A percentile compares a stretch with the other conserved stretches of the same genome.
Conservation (phyloP, 2,329 filamentous ascomycete species). For the Aureobasidium mangrovei region DNA sequence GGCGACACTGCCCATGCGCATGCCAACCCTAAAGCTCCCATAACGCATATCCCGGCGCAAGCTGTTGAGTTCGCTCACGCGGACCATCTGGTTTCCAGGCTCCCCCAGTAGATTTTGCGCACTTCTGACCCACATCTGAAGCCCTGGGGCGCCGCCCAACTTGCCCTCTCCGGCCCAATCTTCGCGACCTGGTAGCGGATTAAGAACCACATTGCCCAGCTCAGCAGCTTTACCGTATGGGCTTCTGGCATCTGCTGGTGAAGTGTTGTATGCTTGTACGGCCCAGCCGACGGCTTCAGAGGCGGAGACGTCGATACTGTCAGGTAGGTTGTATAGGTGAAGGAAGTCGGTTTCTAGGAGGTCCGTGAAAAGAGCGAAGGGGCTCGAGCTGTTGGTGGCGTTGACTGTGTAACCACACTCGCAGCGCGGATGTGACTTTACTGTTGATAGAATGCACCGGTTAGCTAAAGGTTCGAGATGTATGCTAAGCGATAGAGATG, state of each 20-base stretch:
- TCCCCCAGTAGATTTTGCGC: conserved; percentile 21
- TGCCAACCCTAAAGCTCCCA: conserved; percentile 59
- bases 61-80: conserved; percentile 56
- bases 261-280: conserved; percentile 58
- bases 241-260: conserved; percentile 49
- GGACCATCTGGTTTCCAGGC: conserved; percentile 40
- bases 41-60: conserved; percentile 54
- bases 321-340: conserved; percentile 40
- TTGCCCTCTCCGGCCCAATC: conserved; percentile 39
- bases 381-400: conserved; percentile 30
- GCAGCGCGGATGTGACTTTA: conserved; percentile 35
- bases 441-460: background rate
- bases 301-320: conserved; percentile 10
- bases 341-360: conserved; percentile 64
- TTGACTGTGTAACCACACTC: conserved; percentile 62
- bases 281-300: conserved; percentile 48
- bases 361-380: conserved; percentile 54
- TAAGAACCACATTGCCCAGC: conserved; percentile 48
- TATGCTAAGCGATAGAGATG: too few species aligned
- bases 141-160: conserved; percentile 41
- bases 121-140: conserved; percentile 49
- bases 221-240: conserved; percentile 57
- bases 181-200: conserved; percentile 36
- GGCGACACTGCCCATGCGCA: conserved; percentile 51
- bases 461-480: background rate